Base-by-base conservation (phyloP, 1,139 yeast genomes). In the Debaryomyces sp. region DNA sequence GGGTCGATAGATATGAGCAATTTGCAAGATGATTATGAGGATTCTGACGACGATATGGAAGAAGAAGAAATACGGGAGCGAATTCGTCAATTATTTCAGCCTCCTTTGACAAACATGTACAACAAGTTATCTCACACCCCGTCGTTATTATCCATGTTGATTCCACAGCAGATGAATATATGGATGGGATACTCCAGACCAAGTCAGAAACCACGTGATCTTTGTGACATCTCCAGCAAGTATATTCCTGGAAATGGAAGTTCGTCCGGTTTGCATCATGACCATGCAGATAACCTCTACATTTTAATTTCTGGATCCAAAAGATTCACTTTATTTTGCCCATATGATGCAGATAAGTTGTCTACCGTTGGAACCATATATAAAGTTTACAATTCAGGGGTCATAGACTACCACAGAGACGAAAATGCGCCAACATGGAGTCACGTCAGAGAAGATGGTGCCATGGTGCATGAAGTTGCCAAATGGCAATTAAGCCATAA, bases 261-360 rank as follows among this genome's bases (percentile, higher is more conserved):
- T 0, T 84, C 90, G 0, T 84, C 91, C 0, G 94, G 94, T 0
- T 66, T 87, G n/a, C 94, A 87, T 57, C 94, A 87, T 61, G 94
- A 87, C 60, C 91, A 86, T 63, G 88, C 92, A 0, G 91, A 86
- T 60, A 87, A 87, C 58, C 67, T 86, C 36, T 87, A 87, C 61
- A 69, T 86, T 2, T 76, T 87, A 1, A 60, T 82, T 1, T 67
- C 75, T 26, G 94, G 92, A 0, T 60, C 61, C n/a, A 87, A 87
- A 57, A 62, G 90, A 51, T 86, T 87, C 61, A 85, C 91, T 0
- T 56, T 87, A 4, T 84, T 75, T 58, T 71, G 85, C 7, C 92
- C 94, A 1, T 68, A 70, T 22, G 87, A 81, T 57, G 89, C 87
- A 0, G 62, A 64, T 5, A 75, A 75, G 50, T 66, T 87, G 59